A percentile compares a stretch with the other conserved stretches of the same genome.
phyloP scores from a whole-genome alignment of 1,284 basidiomycete genomes.

The Malassezia japonica region DNA sequence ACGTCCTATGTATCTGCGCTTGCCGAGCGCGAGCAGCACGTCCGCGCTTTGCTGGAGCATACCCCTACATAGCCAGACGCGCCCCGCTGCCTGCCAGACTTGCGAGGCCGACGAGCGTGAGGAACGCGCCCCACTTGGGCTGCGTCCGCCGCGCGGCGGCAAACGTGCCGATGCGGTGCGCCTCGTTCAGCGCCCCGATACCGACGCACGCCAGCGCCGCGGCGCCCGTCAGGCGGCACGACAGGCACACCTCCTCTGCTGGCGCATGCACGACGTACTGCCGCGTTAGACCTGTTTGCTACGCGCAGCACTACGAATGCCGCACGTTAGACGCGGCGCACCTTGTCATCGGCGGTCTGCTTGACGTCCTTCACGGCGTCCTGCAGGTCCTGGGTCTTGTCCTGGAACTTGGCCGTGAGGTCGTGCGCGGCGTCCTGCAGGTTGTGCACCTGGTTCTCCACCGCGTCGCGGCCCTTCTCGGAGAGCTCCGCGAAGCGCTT shows the following conservation, averaged over 20 bases:
- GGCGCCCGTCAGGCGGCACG: slow-evolving; percentile 40
- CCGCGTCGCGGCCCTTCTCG: slow-evolving; percentile 7
- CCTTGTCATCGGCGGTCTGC: slow-evolving; percentile 20
- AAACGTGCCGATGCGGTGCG: slow-evolving; percentile 29
- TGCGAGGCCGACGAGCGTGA: slow-evolving; percentile 23
- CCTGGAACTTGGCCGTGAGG: slow-evolving; percentile 9
- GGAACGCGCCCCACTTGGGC: slow-evolving; percentile 25
- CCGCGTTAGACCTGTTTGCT: slow-evolving; percentile 5
- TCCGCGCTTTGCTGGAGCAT: slow-evolving; percentile 1
- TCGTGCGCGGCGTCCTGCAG: slow-evolving; percentile 9
- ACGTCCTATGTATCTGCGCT: slow-evolving; percentile 7
- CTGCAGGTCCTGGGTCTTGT: slow-evolving; percentile 7
- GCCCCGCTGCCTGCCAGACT: slow-evolving; percentile 24
- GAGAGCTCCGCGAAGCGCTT: slow-evolving; percentile 14
- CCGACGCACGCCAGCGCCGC: slow-evolving; percentile 32
- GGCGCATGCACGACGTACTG: slow-evolving; percentile 9
- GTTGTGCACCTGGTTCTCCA: slow-evolving; percentile 8
- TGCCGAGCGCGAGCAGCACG: slow-evolving; percentile 9
- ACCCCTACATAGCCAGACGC: slow-evolving; percentile 17
- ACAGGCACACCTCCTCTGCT: slow-evolving; percentile 25
- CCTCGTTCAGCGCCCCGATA: slow-evolving; percentile 34
- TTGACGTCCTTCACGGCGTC: neutral
- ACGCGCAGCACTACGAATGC: slow-evolving; percentile 7
- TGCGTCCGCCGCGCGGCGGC: slow-evolving; percentile 17
- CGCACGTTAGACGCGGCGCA: slow-evolving; percentile 35